phyloP scores from a whole-genome alignment of 768 basidiomycete genomes.

The Lactifluus subvellereus region DNA sequence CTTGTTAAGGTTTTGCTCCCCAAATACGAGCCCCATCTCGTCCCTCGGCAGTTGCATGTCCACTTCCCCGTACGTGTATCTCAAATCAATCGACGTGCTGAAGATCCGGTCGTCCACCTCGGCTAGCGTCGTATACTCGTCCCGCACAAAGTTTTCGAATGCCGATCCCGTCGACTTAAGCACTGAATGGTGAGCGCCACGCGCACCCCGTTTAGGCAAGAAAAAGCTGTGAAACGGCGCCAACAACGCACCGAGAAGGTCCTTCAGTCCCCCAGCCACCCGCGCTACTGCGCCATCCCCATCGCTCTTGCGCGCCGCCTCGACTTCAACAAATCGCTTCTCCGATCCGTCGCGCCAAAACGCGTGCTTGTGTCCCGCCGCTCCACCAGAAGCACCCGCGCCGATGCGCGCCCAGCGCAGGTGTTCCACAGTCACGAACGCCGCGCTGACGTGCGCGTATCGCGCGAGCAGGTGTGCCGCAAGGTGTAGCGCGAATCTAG shows the following conservation, averaged over 20 bases:
- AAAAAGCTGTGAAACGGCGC: neutral
- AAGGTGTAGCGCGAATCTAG: constrained; percentile 83
- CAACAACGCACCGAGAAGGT: constrained; percentile 63
- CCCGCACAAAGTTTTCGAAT: constrained; percentile 73
- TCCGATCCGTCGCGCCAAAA: constrained; percentile 91
- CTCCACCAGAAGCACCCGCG: constrained; percentile 33
- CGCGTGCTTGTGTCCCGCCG: constrained; percentile 62
- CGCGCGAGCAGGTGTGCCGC: constrained; percentile 76
- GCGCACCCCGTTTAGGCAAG: too few relatives aligned
- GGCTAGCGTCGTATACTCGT: constrained; percentile 83
- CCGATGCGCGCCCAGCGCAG: constrained; percentile 80
- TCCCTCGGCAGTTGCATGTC: constrained; percentile 45
- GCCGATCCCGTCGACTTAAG: constrained; percentile 86
- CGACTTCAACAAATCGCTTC: constrained; percentile 55
- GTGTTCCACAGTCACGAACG: constrained; percentile 66
- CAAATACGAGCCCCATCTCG: constrained; percentile 47
- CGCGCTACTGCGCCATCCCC: constrained; percentile 13
- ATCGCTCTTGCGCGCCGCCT: constrained; percentile 33
- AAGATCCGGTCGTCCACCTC: constrained; percentile 88
- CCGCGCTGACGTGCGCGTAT: constrained; percentile 70
- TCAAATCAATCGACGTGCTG: constrained; percentile 78
- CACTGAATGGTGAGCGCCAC: constrained; percentile 39
- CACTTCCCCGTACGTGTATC: constrained; percentile 56
- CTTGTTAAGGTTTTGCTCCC: constrained; percentile 30
- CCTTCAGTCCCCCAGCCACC: constrained; percentile 53